phyloP scores from a whole-genome alignment of 169 alveolate species.

The Plasmodium knowlesi region DNA sequence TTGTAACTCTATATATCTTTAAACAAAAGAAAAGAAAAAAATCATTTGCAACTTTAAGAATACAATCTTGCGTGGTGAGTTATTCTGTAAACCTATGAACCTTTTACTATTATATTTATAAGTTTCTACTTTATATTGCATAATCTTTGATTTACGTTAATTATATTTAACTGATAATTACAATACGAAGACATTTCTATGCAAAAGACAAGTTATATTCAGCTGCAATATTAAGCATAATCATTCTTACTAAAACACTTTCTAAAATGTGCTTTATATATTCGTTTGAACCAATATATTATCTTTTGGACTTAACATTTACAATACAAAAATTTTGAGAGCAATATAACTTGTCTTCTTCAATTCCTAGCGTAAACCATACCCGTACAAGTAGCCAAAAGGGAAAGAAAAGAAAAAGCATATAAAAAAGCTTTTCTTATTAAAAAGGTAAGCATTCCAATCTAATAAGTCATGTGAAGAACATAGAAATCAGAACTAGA shows the following conservation, averaged over 20 bases:
- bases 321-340: background rate
- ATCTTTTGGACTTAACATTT: background rate
- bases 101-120: background rate
- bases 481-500: background rate
- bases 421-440: background rate
- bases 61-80: background rate
- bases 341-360: background rate
- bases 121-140: background rate
- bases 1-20: background rate
- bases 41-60: background rate
- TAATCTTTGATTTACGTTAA: background rate
- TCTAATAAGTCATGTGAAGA: background rate
- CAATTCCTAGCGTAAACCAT: background rate
- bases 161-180: background rate
- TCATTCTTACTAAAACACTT: background rate
- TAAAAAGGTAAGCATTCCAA: background rate
- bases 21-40: background rate
- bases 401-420: background rate
- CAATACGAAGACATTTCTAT: background rate
- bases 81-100: background rate
- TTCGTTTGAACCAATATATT: background rate
- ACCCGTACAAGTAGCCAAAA: background rate
- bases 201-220: background rate
- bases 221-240: background rate
- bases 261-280: background rate